phyloP scores from a whole-genome alignment of 2,329 filamentous ascomycete genomes.

The Pezicula carpinea region DNA sequence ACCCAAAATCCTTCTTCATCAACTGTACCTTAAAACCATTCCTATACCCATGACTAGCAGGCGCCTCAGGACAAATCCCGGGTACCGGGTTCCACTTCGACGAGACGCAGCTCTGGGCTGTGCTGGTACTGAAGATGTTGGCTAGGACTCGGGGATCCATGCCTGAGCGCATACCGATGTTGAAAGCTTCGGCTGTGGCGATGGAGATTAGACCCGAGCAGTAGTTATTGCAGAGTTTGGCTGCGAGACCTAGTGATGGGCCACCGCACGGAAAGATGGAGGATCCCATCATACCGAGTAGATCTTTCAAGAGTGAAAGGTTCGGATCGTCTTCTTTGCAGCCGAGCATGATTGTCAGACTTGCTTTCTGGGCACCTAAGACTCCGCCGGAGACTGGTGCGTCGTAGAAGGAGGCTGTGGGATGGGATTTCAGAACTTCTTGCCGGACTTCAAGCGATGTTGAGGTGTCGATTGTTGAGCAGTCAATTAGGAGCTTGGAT shows the following conservation, averaged over 20 bases:
- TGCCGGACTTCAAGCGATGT: constrained; percentile 37
- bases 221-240: constrained; percentile 60
- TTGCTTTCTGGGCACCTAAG: constrained; percentile 29
- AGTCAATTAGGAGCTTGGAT: constrained; percentile 60
- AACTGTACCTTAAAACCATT: constrained; percentile 55
- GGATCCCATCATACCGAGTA: constrained; percentile 48
- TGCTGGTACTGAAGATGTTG: constrained; percentile 46
- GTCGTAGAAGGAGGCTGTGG: constrained; percentile 28
- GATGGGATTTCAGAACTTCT: constrained; percentile 4
- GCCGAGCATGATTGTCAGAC: constrained; percentile 34
- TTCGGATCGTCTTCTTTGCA: constrained; percentile 30
- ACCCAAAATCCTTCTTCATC: constrained; percentile 54
- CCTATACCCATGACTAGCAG: constrained; percentile 28
- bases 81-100: constrained; percentile 32
- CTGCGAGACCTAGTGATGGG: constrained; percentile 49
- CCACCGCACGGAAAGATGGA: constrained; percentile 52
- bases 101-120: constrained; percentile 27
- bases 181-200: constrained; percentile 52
- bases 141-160: constrained; percentile 49
- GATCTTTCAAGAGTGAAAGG: constrained; percentile 34
- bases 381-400: constrained; percentile 32
- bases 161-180: constrained; percentile 54
- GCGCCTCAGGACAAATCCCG: constrained; percentile 27
- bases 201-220: constrained; percentile 54
- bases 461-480: constrained; percentile 66